Percentiles rank a stretch among this genome's conserved stretches.
Evolutionary conservation across 805 yeast genomes (phyloP).

Genomic region (Lipomyces mesembrius): DNA sequence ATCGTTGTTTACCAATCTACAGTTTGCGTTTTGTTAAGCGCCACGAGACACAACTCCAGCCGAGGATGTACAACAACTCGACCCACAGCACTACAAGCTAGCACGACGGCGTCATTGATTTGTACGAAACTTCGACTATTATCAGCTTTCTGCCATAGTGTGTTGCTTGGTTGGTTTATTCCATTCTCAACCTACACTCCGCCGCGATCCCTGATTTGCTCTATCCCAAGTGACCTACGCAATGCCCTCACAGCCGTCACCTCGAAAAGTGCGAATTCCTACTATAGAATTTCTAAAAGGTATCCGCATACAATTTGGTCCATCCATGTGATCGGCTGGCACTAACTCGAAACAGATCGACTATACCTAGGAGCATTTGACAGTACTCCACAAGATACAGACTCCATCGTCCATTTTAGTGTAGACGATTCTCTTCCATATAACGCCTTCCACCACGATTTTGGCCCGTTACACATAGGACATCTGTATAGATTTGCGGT

Average conservation of each 20-base stretch:
- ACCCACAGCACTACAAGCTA: not conserved
- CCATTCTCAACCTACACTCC: not conserved
- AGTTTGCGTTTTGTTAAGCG: not conserved
- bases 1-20: not conserved
- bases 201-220: not conserved
- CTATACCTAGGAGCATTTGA: conserved; percentile 92
- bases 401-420: conserved; percentile 79
- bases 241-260: conserved; percentile 22
- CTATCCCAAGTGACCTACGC: not conserved
- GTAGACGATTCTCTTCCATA: conserved; percentile 91
- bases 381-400: conserved; percentile 73
- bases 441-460: conserved; percentile 93
- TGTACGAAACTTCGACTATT: not conserved
- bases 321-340: not conserved
- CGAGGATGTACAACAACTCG: not conserved
- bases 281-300: conserved; percentile 48
- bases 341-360: conserved; percentile 48
- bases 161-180: not conserved
- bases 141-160: not conserved
- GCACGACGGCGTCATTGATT: not conserved
- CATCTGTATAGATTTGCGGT: conserved; percentile 95
- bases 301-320: conserved; percentile 15
- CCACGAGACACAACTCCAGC: conserved; percentile 7
- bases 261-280: conserved; percentile 40
- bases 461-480: conserved; percentile 95